phyloP scores from a whole-genome alignment of 257 asterid genomes.

The Solanum boliviense region DNA sequence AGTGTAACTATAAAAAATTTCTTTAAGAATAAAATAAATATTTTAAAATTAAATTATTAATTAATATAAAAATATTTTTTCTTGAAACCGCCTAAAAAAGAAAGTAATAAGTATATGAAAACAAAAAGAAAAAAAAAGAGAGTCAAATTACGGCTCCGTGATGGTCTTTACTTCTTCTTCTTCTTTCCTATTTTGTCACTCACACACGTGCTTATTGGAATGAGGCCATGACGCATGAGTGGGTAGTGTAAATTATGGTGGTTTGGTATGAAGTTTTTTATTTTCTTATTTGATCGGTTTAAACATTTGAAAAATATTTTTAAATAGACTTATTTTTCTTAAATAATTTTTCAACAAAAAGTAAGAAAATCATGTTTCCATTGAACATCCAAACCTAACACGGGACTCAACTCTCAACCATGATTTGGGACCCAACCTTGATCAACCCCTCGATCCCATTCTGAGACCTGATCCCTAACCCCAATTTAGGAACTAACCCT shows the following conservation, averaged over 20 bases:
- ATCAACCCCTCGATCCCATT: not conserved
- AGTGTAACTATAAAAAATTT: too few relatives aligned
- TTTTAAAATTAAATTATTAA: too few relatives aligned
- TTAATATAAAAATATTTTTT: too few relatives aligned
- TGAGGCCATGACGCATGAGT: not conserved
- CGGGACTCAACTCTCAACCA: not conserved
- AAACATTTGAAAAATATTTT: too few relatives aligned
- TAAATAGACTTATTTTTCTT: not conserved
- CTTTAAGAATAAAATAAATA: too few relatives aligned
- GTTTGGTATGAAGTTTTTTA: not conserved
- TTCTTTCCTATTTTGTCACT: not conserved
- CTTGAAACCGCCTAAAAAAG: too few relatives aligned
- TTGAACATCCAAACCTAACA: too few relatives aligned
- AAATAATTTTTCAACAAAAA: too few relatives aligned
- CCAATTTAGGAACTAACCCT: not conserved
- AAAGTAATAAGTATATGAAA: not conserved
- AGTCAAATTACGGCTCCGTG: constrained; percentile 29
- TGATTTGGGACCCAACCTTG: not conserved
- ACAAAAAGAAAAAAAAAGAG: not conserved
- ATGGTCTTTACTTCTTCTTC: constrained; percentile 10
- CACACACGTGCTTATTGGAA: not conserved
- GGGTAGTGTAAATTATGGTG: not conserved
- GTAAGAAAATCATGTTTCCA: not conserved
- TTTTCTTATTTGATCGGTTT: not conserved
- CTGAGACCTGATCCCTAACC: not conserved